Conservation (phyloP, 1,139 yeast genomes). For the Sugiyamaella xylanicola region DNA sequence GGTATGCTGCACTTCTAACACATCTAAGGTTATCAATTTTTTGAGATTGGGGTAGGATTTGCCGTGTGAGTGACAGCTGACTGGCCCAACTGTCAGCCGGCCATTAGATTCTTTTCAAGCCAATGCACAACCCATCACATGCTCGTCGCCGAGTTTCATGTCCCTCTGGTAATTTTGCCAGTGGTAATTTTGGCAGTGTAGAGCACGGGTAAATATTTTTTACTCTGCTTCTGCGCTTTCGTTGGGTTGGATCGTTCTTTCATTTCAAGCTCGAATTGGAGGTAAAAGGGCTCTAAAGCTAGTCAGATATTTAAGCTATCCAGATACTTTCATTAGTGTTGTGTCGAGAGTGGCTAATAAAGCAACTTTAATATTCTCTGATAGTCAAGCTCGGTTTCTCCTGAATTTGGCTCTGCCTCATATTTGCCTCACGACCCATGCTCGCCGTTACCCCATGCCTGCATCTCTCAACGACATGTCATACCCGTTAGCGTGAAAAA, state of each 20-base stretch:
- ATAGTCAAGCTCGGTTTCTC: too few relatives aligned
- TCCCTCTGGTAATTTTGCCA: too few relatives aligned
- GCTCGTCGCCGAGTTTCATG: neutral
- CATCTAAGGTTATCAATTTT: neutral
- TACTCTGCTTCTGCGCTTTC: neutral
- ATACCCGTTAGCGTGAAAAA: neutral
- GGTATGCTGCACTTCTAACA: neutral
- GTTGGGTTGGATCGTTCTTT: too few relatives aligned
- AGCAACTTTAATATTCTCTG: too few relatives aligned
- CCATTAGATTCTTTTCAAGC: neutral
- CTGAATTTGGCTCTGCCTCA: neutral
- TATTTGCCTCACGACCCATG: neutral
- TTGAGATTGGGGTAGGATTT: neutral
- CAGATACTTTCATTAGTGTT: neutral
- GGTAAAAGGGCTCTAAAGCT: neutral
- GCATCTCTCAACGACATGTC: slow-evolving; percentile 2
- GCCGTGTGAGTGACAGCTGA: neutral
- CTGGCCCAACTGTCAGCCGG: neutral
- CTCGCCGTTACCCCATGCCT: neutral
- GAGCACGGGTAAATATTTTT: neutral
- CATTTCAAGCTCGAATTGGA: too few relatives aligned
- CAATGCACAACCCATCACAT: neutral
- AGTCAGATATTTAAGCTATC: neutral
- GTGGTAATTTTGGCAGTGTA: neutral
- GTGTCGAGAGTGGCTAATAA: too few relatives aligned